These are phyloP conservation scores for Macrophomina tecta DNA, from an alignment of 2,329 filamentous ascomycete species.

Conservation along the genomic window DNA sequence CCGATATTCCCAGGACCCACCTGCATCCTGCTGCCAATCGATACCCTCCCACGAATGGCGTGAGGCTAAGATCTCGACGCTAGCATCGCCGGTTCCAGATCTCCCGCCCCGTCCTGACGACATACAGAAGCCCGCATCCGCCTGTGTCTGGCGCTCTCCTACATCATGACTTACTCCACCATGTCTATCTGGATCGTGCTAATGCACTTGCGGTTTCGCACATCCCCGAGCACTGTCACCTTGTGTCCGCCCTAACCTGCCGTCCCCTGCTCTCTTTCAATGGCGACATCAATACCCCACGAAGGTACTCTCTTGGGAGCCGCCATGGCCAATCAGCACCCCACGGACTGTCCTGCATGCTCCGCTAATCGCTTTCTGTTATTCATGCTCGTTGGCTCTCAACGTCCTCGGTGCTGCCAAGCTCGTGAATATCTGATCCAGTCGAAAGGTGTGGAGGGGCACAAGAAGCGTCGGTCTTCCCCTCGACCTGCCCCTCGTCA, in stretches of 20 bases:
- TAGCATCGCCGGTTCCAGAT: constrained; percentile 7
- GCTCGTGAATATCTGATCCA: not conserved
- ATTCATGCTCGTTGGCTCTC: not conserved
- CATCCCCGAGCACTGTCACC: constrained; percentile 1
- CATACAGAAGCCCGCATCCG: not conserved
- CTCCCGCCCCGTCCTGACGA: constrained; percentile 13
- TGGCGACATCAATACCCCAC: constrained; percentile 15
- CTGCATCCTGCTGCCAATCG: not conserved
- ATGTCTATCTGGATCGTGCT: constrained; percentile 12
- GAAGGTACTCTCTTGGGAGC: not conserved
- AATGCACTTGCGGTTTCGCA: constrained; percentile 12
- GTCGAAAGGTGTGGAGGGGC: not conserved
- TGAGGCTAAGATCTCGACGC: constrained; percentile 16
- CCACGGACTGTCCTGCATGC: not conserved
- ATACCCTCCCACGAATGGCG: constrained; percentile 19
- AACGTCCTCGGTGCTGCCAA: not conserved
- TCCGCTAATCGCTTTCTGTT: constrained; percentile 5
- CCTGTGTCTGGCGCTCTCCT: not conserved
- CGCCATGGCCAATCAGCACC: constrained; percentile 5
- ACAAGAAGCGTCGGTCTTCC: constrained; percentile 16
- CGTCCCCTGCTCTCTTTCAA: constrained; percentile 2
- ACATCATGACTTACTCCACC: constrained; percentile 27
- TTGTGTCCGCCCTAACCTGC: not conserved
- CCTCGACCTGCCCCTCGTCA: not conserved
- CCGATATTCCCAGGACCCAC: constrained; percentile 2